Evolutionary conservation across 352 stramenopile species (phyloP), one percentile per base, ranked within the genome.

Genomic region (Globisporangium cystogenes): DNA sequence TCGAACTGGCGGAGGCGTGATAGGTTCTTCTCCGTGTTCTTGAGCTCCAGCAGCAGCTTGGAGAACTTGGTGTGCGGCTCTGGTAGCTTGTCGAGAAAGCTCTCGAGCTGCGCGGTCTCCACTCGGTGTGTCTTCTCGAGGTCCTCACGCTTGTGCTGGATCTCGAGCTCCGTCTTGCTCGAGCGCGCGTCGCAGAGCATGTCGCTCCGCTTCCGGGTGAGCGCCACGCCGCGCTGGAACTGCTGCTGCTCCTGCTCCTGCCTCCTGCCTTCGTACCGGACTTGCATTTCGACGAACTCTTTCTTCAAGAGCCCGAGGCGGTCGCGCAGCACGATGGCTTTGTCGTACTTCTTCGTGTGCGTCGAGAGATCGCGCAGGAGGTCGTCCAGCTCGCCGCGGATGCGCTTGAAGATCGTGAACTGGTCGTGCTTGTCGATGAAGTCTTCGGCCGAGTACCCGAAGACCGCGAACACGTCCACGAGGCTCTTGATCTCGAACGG

Each of bases 341-440:
- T 82, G 61, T 87, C 74, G 55, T 86, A 89, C 57, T 86, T 84
- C 51, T 82, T 87, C 10, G 70, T 81, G 41, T 78, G 70, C 23
- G 62, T 69, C 26, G 69, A 67, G 7, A 88, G 53, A 27, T 84
- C 65, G 20, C 64, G 66, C 7, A 90, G 67, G 37, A 87, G 37
- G 12, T 83, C 64, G 20, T 87, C 71, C 5, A 91, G 64, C 51
- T 89, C 77, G 6, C 56, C 36, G 1, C 77, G 73, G 20, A 89
- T 76, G 33, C 65, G 68, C 23, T 69, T 78, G 56, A 91, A 91
- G 26, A 86, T 86, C 16, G 66, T 73, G 59, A 75, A 82, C 53
- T 87, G 77, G 53, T 91, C 80, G 41, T 88, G 80, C 15, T 70
- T 62, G 59, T 89, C 80, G 40, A 91, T 73, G 46, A 86, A 64